Base-by-base conservation (phyloP, 2,329 filamentous ascomycete genomes). In the Colletotrichum costaricense region DNA sequence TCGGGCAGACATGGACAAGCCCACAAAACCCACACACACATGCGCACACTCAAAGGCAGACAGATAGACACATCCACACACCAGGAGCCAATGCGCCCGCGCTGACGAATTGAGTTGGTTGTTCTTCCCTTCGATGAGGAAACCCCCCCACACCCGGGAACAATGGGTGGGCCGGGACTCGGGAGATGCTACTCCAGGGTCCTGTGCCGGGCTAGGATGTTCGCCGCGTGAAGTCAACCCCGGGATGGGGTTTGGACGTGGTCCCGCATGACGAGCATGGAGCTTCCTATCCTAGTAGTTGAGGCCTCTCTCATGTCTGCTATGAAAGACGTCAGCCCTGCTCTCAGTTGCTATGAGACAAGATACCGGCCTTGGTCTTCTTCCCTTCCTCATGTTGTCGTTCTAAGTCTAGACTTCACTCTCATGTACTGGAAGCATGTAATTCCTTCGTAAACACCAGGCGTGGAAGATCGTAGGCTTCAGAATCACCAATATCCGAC, bases 201-300 rank as follows among this genome's bases (percentile, higher is more conserved):
- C 52, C 52, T 64, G 19, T 73, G 58, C 59, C 54, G 69, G 69
- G 58, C 59, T 54, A 66, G 69, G 54, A 64, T 63, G 66, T 49
- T 30, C 60, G 60, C 42, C 26, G 60, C 30, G 11, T 16, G 35
- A 63, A 11, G 26, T 19, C 60, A 26, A 33, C n/a, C 22, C 42
- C 30, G 42, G 26, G 19, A 30, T 54, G 28, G 46, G 38, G 35
- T 16, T 42, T 16, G 38, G 6, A 28, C 30, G 30, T 26, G 12
- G 28, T 33, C 54, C 60, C 42, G 42, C 60, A 35, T 52, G 42
- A 35, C 11, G 60, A 6, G 38, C 19, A 35, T 62, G 22, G 58
- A 46, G 8, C 24, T 46, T n/a, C 16, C 35, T n/a, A 26, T 2
- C 59, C 1, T 22, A 62, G 28, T 9, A 54, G 42, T 11, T 22